Evolutionary conservation across 441 rosid species (phyloP), one percentile per base, ranked within the genome.

Genomic region (Melastoma candidum): DNA sequence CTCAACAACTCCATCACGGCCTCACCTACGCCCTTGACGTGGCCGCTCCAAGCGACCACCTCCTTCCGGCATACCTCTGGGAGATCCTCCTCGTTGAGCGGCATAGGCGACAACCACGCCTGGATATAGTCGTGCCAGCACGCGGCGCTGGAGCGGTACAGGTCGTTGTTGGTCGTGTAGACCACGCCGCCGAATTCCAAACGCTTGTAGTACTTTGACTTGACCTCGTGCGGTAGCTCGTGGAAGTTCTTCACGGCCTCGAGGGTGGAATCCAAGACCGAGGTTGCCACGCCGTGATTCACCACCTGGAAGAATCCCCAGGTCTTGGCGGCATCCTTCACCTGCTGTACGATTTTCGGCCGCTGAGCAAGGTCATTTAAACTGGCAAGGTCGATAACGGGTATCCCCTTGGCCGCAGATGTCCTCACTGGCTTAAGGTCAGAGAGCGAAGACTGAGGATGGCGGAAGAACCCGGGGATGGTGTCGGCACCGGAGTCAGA

Each of bases 301-400:
- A 53, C 52, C 45, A 61, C 60, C 43, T 61, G 70, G 58, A 68
- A 70, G 70, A 74, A 74, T 9, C 72, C 70, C 72, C 63, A 63
- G 2, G 69, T 32, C 10, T 14, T 13, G 2, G 74, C 68, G 1
- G 70, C 78, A 26, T 63, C 63, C 43, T 49, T 54, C 14, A 70
- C 53, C 26, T 48, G 59, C 27, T 46, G 2, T 2, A 70, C 43
- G 59, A 26, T 39, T 9, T 11, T 10, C 2, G 14, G 47, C 2
- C 59, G 56, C 49, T 46, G 29, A 8, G 10, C 44, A 0, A 51
- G 6, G 26, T 47, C 48, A 36, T 60, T 12, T 0, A 57, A 4
- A 49, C n/a, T 12, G 44, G 69, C 49, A 0, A 70, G 55, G 57
- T 73, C 68, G 53, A 74, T 58, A 11, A 61, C 12, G 1, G 70